Conservation (phyloP, 345 rosid genomes). For the Microthlaspi erraticum region DNA sequence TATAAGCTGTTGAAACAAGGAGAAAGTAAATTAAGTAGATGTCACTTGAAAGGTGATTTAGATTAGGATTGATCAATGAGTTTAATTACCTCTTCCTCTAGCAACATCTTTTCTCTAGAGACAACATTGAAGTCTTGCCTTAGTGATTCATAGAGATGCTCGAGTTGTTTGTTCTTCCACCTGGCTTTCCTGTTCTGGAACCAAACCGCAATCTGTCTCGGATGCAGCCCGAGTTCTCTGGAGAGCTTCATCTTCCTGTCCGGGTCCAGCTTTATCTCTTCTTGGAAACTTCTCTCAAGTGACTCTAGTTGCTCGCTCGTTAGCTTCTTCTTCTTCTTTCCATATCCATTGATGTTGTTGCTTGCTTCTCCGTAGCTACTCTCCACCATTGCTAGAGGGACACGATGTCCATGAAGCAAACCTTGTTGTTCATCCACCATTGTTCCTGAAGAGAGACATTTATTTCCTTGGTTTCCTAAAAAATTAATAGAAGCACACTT, state of each 20-base stretch:
- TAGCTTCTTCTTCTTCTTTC: slow-evolving; percentile 75
- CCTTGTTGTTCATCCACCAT: slow-evolving; percentile 46
- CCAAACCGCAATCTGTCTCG: slow-evolving; percentile 92
- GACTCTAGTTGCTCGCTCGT: slow-evolving; percentile 71
- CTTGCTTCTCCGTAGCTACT: slow-evolving; percentile 49
- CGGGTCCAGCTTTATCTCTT: slow-evolving; percentile 82
- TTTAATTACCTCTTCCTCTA: slow-evolving; percentile 83
- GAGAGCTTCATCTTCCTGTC: slow-evolving; percentile 84
- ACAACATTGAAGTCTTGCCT: slow-evolving; percentile 68
- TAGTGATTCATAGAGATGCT: slow-evolving; percentile 69
- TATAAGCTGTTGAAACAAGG: slow-evolving; percentile 31
- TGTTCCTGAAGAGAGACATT: slow-evolving; percentile 43
- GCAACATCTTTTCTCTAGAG: slow-evolving; percentile 67
- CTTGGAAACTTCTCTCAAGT: slow-evolving; percentile 82
- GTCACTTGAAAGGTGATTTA: background rate
- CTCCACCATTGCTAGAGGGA: slow-evolving; percentile 35
- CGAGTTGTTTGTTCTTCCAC: slow-evolving; percentile 91
- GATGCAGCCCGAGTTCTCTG: slow-evolving; percentile 81
- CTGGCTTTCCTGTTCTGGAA: slow-evolving; percentile 88
- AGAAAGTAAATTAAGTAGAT: background rate
- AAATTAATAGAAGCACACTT: too few species aligned
- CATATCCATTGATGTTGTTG: slow-evolving; percentile 41
- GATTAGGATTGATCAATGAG: background rate
- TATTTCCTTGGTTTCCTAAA: slow-evolving; percentile 36
- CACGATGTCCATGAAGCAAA: slow-evolving; percentile 31